These are phyloP conservation scores for Luffa aegyptiaca DNA, from an alignment of 306 rosid genomes.

Conservation along the genomic window DNA sequence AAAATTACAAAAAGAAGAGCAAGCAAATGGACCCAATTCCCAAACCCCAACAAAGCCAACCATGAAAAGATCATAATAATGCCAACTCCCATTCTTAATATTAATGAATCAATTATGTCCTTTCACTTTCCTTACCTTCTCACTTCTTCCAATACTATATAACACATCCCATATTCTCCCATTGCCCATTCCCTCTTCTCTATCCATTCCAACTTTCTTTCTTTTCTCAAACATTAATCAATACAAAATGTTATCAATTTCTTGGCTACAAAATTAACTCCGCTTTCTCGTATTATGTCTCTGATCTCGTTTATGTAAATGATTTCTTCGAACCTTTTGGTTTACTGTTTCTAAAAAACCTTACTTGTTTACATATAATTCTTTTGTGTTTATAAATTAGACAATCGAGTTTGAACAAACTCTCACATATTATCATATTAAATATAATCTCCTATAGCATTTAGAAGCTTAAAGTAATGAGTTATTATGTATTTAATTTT, in stretches of 20 bases:
- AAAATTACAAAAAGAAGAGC: not conserved
- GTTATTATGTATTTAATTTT: too few species aligned
- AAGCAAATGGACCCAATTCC: constrained; percentile 2
- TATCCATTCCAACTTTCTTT: not conserved
- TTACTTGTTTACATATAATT: too few species aligned
- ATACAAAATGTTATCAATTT: not conserved
- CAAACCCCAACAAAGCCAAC: not conserved
- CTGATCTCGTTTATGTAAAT: too few species aligned
- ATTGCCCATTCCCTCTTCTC: not conserved
- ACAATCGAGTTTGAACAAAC: too few species aligned
- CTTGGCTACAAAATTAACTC: not conserved
- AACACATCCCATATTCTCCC: not conserved
- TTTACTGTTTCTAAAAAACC: too few species aligned
- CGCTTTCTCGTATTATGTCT: too few species aligned
- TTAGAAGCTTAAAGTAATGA: too few species aligned
- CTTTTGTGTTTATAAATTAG: too few species aligned
- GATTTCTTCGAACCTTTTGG: too few species aligned
- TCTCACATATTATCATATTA: too few species aligned
- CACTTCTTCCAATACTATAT: not conserved
- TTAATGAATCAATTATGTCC: not conserved
- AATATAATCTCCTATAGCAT: too few species aligned
- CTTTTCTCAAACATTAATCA: not conserved
- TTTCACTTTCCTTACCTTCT: not conserved
- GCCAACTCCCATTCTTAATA: not conserved
- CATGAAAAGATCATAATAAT: not conserved